Evolutionary conservation across 2,329 filamentous ascomycete genomes (phyloP), one percentile per base, ranked within the genome.

Genomic region (Didymella glomerata): DNA sequence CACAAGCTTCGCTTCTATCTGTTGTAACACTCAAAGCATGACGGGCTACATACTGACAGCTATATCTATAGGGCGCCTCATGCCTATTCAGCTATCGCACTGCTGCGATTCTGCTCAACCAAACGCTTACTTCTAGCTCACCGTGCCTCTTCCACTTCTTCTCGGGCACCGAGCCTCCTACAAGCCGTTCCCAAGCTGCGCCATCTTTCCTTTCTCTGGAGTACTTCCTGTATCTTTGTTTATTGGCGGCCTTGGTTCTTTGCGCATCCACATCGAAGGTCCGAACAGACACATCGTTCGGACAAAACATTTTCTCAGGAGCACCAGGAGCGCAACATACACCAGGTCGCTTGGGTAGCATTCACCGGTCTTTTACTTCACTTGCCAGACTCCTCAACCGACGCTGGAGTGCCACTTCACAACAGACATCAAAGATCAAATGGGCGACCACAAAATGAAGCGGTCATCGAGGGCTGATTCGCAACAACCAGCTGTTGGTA

Each of bases 11-110:
- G 58, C 61, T 63, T 61, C 63, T 62, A 63, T 55, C 71, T 73
- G 69, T 65, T 46, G 73, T 75, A 68, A 53, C 64, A 76, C 74
- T 64, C 57, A 59, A 65, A 70, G 56, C 50, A 71, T 68, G 65
- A 67, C 60, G 61, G 58, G 59, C 64, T 61, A 70, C 70, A 71
- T 61, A 70, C 70, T 69, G 63, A 61, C 62, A 68, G 65, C 65
- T 70, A 71, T 69, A 67, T 66, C 64, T 66, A 67, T 57, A 68
- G 53, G 30, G 46, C 61, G 48, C 38, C 48, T 53, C 57, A 65
- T 67, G 65, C 69, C 64, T 61, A 63, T 71, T 14, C 60, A 54
- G 54, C 38, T 20, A 20, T 32, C 24, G 18, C 22, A 22, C 28
- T n/a, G 38, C 30, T 20, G 40, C 61, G 65, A 7, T 20, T 54